A percentile compares a stretch with the other conserved stretches of the same genome.
Conservation (phyloP, 805 yeast species). For the Yamadazyma tumulicola region DNA sequence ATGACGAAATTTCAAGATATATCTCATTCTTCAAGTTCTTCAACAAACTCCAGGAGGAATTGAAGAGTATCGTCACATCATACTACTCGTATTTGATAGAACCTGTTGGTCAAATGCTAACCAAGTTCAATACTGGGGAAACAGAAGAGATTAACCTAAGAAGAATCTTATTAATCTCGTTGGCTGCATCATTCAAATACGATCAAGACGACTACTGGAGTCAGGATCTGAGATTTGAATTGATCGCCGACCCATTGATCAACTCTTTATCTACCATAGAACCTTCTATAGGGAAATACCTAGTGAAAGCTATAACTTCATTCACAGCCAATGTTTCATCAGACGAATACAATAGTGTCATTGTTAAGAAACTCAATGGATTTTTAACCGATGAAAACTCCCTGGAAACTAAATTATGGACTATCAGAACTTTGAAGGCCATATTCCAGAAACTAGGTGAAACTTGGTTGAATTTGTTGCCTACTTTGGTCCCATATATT, state of each 20-base stretch:
- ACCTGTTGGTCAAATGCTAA: constrained; percentile 55
- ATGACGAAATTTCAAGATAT: constrained; percentile 52
- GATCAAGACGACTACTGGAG: constrained; percentile 97
- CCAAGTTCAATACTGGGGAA: constrained; percentile 42
- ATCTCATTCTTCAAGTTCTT: constrained; percentile 81
- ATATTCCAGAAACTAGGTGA: constrained; percentile 92
- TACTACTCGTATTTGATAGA: constrained; percentile 86
- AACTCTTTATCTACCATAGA: constrained; percentile 68
- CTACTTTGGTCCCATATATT: constrained; percentile 91
- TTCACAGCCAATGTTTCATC: constrained; percentile 68
- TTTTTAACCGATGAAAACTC: constrained; percentile 48
- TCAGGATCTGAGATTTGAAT: constrained; percentile 77
- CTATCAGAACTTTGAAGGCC: constrained; percentile 72
- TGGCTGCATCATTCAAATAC: constrained; percentile 77
- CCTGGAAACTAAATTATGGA: constrained; percentile 75
- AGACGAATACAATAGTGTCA: constrained; percentile 64
- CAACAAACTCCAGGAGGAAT: constrained; percentile 75
- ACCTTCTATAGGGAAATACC: constrained; percentile 69
- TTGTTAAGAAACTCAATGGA: constrained; percentile 41
- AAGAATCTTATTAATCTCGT: constrained; percentile 68
- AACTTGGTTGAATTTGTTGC: constrained; percentile 85
- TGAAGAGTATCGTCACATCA: constrained; percentile 82
- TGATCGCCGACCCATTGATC: constrained; percentile 59
- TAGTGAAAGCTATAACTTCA: constrained; percentile 76
- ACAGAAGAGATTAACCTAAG: constrained; percentile 52